A percentile compares a stretch with the other conserved stretches of the same genome.
These are phyloP conservation scores for Epichloe hybrida DNA, from an alignment of 2,329 filamentous ascomycete genomes.

Conservation along the genomic window DNA sequence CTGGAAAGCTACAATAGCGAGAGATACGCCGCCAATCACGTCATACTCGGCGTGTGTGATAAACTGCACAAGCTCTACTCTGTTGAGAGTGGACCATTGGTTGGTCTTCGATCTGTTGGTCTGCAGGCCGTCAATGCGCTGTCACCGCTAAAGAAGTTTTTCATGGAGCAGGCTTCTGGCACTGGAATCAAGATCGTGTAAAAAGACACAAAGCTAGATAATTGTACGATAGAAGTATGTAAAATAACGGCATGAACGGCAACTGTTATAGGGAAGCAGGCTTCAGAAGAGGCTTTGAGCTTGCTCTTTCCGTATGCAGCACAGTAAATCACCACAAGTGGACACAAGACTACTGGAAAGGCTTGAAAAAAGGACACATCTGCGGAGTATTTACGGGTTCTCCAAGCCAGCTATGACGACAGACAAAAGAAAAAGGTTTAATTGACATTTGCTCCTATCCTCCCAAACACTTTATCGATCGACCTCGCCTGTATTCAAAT, in stretches of 20 bases:
- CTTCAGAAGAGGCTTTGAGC: too few species aligned
- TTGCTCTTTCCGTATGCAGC: too few species aligned
- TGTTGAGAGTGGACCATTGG: constrained; percentile 64
- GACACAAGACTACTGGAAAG: too few species aligned
- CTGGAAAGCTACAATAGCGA: constrained; percentile 72
- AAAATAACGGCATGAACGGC: neutral
- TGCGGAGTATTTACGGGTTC: constrained; percentile 24
- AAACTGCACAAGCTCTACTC: constrained; percentile 88
- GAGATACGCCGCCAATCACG: constrained; percentile 69
- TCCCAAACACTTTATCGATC: constrained; percentile 33
- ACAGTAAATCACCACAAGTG: too few species aligned
- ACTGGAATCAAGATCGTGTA: constrained; percentile 34
- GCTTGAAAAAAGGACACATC: constrained; percentile 9
- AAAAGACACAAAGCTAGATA: neutral
- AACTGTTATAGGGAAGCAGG: neutral
- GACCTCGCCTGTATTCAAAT: constrained; percentile 37
- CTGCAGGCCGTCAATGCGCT: constrained; percentile 63
- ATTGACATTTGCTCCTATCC: constrained; percentile 17
- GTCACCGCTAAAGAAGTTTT: constrained; percentile 63
- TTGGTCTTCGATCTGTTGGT: constrained; percentile 66
- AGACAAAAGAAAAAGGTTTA: constrained; percentile 21
- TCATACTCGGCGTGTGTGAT: constrained; percentile 68
- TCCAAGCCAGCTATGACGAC: constrained; percentile 23
- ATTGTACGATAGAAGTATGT: neutral
- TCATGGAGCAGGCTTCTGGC: constrained; percentile 64